Evolutionary conservation across 2,329 filamentous ascomycete genomes (phyloP), one percentile per base, ranked within the genome.

Genomic region (Claviceps africana): DNA sequence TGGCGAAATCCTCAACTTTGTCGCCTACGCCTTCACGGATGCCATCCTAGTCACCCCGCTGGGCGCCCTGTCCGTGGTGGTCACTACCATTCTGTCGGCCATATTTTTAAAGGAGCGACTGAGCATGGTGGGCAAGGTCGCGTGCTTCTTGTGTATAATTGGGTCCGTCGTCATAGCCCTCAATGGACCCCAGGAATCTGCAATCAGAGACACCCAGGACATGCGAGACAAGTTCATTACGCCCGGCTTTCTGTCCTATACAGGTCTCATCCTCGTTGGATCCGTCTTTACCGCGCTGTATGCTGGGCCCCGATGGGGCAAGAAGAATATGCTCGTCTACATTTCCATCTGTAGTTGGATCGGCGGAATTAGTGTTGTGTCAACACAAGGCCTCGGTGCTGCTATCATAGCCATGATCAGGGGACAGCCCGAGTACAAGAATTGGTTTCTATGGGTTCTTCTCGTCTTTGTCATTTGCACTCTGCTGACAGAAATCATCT

Each of bases 251-350:
- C 72, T 97, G 57, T 78, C 76, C 45, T 98, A 93, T 65, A 79
- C 88, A 0, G 91, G 90, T 35, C 76, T 96, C 47, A 78, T 97
- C 57, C 78, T 97, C 37, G 63, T 93, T 25, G 87, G 82, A 0
- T 85, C 82, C 54, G 61, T 72, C 11, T 78, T 89, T 56, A 80
- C 86, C 37, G 88, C 88, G 1, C 69, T 93, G 47, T 97, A 84
- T 77, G 83, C 80, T 43, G 93, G 81, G 0, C 93, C 93, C 17
- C 79, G 85, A 61, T 98, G 91, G 65, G 93, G 90, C 48, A 96
- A 95, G 72, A 91, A 88, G 76, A 91, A 86, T 63, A 97, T 98
- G 93, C 77, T 98, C 67, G 89, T 97, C 35, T 97, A 98, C 69
- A 81, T 98, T 59, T 90, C 85, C 60, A 91, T 98, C 60, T 98